These are phyloP conservation scores for Magnolia officinalis DNA, from an alignment of 164 flowering plant genomes.

Conservation along the genomic window DNA sequence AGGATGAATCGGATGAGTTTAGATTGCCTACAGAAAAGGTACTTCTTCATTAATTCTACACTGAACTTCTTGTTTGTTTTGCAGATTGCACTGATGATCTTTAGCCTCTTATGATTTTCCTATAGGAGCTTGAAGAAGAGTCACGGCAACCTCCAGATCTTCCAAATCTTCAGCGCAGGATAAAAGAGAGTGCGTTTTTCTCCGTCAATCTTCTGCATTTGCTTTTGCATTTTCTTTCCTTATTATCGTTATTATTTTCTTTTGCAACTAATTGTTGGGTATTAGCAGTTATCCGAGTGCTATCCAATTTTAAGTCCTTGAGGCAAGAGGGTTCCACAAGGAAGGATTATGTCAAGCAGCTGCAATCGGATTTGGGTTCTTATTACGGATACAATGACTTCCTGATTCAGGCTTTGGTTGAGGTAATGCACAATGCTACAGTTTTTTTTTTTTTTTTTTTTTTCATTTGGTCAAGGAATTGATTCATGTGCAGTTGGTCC, in stretches of 20 bases:
- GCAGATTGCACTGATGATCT: no score
- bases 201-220: background rate
- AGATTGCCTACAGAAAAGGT: no score
- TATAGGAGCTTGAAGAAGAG: no score
- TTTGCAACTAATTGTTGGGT: background rate
- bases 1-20: no score
- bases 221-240: background rate
- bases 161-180: constrained; percentile 61
- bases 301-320: constrained; percentile 74
- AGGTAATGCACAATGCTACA: constrained; percentile 38
- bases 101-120: no score
- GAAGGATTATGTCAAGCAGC: constrained; percentile 79
- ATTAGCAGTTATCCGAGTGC: constrained; percentile 68
- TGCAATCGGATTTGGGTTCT: constrained; percentile 66
- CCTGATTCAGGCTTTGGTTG: constrained; percentile 69
- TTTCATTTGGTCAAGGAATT: no score
- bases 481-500: background rate
- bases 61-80: no score
- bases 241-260: background rate
- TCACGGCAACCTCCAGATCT: constrained; percentile 34
- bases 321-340: constrained; percentile 64
- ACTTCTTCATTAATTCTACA: no score
- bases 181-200: constrained; percentile 65
- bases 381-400: constrained; percentile 98
- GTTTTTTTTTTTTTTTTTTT: no score